Evolutionary conservation across 2,329 filamentous ascomycete species (phyloP).

Genomic region (Ophiocordyceps camponoti-rufipedis): DNA sequence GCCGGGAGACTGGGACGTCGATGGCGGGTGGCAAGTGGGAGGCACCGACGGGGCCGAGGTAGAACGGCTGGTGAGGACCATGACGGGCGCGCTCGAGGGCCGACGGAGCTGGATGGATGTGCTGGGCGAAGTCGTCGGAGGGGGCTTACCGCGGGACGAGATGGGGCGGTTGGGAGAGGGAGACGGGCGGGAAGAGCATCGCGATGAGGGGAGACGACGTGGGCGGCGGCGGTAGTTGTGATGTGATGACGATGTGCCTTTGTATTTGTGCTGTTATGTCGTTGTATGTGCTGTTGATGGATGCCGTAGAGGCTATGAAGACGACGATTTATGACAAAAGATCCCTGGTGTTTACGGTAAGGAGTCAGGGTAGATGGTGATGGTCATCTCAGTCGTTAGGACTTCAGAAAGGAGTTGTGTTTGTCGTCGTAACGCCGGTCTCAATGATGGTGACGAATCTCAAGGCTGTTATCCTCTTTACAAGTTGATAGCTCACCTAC

Average conservation of each 20-base stretch:
- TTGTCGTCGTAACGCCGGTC: too few relatives aligned
- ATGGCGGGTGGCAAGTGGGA: slow-evolving; percentile 24
- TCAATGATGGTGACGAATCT: too few relatives aligned
- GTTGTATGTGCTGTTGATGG: too few relatives aligned
- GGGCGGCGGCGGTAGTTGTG: neutral
- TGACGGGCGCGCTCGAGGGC: slow-evolving; percentile 13
- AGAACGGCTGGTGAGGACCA: slow-evolving; percentile 12
- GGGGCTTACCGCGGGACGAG: slow-evolving; percentile 2
- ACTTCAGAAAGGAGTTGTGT: too few relatives aligned
- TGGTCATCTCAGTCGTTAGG: too few relatives aligned
- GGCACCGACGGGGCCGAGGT: slow-evolving; percentile 24
- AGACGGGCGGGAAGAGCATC: neutral
- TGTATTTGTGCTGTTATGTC: too few relatives aligned
- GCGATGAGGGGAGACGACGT: slow-evolving; percentile 3
- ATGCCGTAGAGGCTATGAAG: too few relatives aligned
- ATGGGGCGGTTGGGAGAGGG: neutral
- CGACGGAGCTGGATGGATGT: slow-evolving; percentile 13
- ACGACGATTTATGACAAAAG: too few relatives aligned
- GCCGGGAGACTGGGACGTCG: slow-evolving; percentile 17
- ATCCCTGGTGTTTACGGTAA: too few relatives aligned
- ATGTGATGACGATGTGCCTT: neutral
- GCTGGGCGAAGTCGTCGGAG: slow-evolving; percentile 13
- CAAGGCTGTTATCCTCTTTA: too few relatives aligned
- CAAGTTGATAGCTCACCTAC: too few relatives aligned
- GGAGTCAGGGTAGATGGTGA: too few relatives aligned